A percentile compares a stretch with the other conserved stretches of the same genome.
phyloP scores from a whole-genome alignment of 2,329 filamentous ascomycete genomes.

The Beauveria bassiana region DNA sequence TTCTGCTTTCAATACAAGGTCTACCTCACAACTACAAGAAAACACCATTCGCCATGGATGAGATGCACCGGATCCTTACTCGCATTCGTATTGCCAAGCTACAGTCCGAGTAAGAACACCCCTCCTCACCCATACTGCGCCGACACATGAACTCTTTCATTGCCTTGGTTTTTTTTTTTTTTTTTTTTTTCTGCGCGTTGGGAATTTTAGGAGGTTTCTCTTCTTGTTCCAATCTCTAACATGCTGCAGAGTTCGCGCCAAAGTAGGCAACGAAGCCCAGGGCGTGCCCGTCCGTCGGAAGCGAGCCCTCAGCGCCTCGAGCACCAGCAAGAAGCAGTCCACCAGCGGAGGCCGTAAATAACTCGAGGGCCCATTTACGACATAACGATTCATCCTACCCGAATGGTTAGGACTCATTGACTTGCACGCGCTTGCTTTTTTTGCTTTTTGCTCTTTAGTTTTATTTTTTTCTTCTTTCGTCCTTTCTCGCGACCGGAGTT shows the following conservation, averaged over 20 bases:
- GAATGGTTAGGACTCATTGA: too few species aligned
- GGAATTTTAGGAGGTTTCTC: background rate
- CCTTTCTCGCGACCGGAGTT: background rate
- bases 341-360: background rate
- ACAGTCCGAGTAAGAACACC: slow-evolving; percentile 35
- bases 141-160: background rate
- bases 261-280: background rate
- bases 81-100: slow-evolving; percentile 41
- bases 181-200: background rate
- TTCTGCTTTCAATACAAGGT: too few species aligned
- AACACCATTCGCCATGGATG: slow-evolving; percentile 26
- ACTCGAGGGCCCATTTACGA: background rate
- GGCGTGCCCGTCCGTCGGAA: slow-evolving; percentile 8
- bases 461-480: background rate
- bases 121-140: background rate
- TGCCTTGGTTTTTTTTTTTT: too few species aligned
- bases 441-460: background rate
- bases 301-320: slow-evolving; percentile 7
- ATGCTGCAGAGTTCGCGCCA: slow-evolving; percentile 6
- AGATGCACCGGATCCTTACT: slow-evolving; percentile 34
- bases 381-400: background rate
- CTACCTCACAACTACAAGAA: too few species aligned
- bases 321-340: slow-evolving; percentile 6
- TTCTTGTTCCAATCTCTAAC: background rate
- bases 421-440: too few species aligned